Evolutionary conservation across 2,329 filamentous ascomycete species (phyloP).

Genomic region (Celoporthe dispersa): DNA sequence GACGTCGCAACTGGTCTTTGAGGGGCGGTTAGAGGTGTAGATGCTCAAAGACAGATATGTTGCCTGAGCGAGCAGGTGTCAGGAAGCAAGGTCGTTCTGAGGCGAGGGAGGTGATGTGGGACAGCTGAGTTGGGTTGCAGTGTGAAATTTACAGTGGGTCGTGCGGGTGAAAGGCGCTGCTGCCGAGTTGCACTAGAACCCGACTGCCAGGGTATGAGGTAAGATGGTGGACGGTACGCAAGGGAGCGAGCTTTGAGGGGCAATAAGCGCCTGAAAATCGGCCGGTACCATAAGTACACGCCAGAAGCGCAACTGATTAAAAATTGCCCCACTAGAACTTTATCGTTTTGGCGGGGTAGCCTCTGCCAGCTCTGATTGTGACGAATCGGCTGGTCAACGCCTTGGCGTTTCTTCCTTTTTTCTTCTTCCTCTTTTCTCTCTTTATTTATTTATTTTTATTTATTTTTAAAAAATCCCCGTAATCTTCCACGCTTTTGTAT

Average conservation of each 20-base stretch:
- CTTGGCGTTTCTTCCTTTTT: neutral
- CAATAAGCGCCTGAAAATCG: neutral
- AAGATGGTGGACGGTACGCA: too few species aligned
- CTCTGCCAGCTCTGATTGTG: neutral
- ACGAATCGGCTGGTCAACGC: neutral
- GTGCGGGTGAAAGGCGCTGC: neutral
- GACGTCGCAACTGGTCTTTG: neutral
- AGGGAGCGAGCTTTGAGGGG: neutral
- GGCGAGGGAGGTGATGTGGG: neutral
- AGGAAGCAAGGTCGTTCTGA: neutral
- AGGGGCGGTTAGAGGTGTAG: neutral
- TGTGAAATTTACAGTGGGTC: slow-evolving; percentile 29
- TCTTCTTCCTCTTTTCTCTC: neutral
- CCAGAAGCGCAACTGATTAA: neutral
- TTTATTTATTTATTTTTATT: too few species aligned
- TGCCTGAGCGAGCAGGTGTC: neutral
- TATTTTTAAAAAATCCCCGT: too few species aligned
- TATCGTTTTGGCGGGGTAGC: slow-evolving; percentile 7
- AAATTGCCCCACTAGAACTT: neutral
- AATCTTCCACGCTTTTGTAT: neutral
- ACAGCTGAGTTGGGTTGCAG: slow-evolving; percentile 6
- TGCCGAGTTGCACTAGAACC: neutral
- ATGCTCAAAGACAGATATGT: neutral
- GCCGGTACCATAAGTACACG: too few species aligned
- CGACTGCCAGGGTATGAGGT: neutral